phyloP scores from a whole-genome alignment of 2,329 filamentous ascomycete species.

The Epichloe sylvatica region DNA sequence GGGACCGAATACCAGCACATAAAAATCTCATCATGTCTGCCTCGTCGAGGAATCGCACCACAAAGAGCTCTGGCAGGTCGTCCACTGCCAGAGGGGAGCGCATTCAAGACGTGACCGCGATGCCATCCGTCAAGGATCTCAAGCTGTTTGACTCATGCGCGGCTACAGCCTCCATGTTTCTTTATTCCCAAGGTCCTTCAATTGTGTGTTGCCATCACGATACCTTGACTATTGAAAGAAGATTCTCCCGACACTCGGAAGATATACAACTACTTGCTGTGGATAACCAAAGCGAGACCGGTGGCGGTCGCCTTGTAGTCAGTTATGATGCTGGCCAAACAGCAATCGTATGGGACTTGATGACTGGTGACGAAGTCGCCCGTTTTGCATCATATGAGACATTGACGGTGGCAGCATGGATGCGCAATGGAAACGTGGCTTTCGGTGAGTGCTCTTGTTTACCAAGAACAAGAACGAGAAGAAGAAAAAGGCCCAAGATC shows the following conservation, averaged over 20 bases:
- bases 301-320: conserved; percentile 72
- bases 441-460: conserved; percentile 55
- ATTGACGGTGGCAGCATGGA: conserved; percentile 77
- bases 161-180: conserved; percentile 77
- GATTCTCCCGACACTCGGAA: conserved; percentile 71
- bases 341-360: conserved; percentile 91
- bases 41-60: conserved; percentile 43
- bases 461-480: not conserved
- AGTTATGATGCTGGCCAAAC: conserved; percentile 88
- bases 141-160: conserved; percentile 72
- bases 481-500: not conserved
- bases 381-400: conserved; percentile 88
- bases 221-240: conserved; percentile 73
- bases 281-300: conserved; percentile 80
- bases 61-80: conserved; percentile 42
- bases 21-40: conserved; percentile 35
- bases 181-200: conserved; percentile 71
- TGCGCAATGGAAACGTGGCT: conserved; percentile 91
- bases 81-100: conserved; percentile 30
- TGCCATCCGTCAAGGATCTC: conserved; percentile 34
- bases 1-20: conserved; percentile 9
- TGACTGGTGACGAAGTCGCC: conserved; percentile 79
- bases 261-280: conserved; percentile 74
- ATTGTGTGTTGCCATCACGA: conserved; percentile 88
- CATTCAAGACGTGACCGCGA: conserved; percentile 36